Percentiles rank a stretch among this genome's conserved stretches.
Conservation (phyloP, 2,329 filamentous ascomycete genomes). For the Akanthomyces muscarius region DNA sequence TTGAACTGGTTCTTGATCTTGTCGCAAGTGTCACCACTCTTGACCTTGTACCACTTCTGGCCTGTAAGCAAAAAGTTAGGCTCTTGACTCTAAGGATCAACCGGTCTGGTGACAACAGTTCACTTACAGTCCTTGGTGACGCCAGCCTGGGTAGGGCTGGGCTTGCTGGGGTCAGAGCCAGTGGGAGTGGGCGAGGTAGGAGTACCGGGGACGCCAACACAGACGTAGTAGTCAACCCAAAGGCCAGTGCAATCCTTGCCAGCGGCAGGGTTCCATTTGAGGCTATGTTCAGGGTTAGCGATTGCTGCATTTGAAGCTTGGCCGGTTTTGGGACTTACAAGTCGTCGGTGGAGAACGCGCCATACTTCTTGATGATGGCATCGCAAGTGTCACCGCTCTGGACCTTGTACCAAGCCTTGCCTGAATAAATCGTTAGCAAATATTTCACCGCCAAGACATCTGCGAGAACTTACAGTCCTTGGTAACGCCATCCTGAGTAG, state of each 20-base stretch:
- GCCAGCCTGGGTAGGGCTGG: constrained; percentile 13
- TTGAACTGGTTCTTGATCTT: constrained; percentile 15
- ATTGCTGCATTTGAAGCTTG: not conserved
- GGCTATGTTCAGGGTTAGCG: not conserved
- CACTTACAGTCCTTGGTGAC: constrained; percentile 13
- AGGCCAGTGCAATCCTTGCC: constrained; percentile 10
- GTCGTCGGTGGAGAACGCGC: constrained; percentile 28
- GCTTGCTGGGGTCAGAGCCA: constrained; percentile 6
- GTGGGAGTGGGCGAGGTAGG: constrained; percentile 11
- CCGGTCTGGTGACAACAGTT: not conserved
- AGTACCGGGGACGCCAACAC: constrained; percentile 10
- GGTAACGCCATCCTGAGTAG: constrained; percentile 12
- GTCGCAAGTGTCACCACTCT: constrained; percentile 19
- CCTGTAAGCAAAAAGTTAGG: not conserved
- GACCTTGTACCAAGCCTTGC: constrained; percentile 18
- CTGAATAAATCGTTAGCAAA: not conserved
- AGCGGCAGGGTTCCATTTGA: constrained; percentile 27
- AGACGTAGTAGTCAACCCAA: constrained; percentile 12
- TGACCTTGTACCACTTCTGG: constrained; percentile 17
- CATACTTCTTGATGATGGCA: constrained; percentile 13
- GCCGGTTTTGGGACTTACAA: not conserved
- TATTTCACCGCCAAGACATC: not conserved
- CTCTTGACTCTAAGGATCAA: not conserved
- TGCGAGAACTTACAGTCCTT: not conserved
- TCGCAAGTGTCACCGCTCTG: constrained; percentile 18